Evolutionary conservation across 306 rosid species (phyloP), one percentile per base, ranked within the genome.

Genomic region (Erythrophleum fordii): DNA sequence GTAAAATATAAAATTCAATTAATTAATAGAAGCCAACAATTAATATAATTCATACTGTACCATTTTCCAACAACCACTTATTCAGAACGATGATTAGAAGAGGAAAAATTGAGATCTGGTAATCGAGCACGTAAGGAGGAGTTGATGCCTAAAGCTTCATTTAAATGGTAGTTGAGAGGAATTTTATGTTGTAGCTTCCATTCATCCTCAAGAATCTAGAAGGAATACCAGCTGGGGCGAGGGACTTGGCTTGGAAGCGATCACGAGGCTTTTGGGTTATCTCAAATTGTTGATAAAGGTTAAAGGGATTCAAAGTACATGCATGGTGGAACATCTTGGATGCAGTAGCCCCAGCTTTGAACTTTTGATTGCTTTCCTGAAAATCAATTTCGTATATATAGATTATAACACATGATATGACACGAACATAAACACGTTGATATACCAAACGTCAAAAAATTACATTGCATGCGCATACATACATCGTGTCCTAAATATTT

Each of bases 21-120:
- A 39, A 39, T 2, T 5, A 2, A 39, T 39, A 39, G 5, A 42
- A 42, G 13, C 13, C 8, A 37, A 37, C 5, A 37, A 37, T 5
- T 37, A 37, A 37, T 6, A 37, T 5, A 42, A 5, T 42, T 8
- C 8, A 0, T 8, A 48, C 13, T 44, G 14, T 86, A 85, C 89
- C 93, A 89, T 62, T 82, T 88, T 7, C 93, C 97, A 11, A 89
- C 87, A 42, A 28, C 61, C 34, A 89, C 56, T 3, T 83, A 22
- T n/a, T 75, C 70, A 26, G 86, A 83, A 8, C 51, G 20, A 12
- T 72, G 20, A 55, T 55, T 13, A 14, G 81, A 79, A 3, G 70
- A 64, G 3, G 53, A 0, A n/a, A 72, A 86, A 53, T 71, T 56
- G 56, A 87, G 74, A 25, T 49, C 22, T 0, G 92, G 94, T 62